Conservation (phyloP, 1,284 basidiomycete genomes). For the Lignosus rhinocerotis region DNA sequence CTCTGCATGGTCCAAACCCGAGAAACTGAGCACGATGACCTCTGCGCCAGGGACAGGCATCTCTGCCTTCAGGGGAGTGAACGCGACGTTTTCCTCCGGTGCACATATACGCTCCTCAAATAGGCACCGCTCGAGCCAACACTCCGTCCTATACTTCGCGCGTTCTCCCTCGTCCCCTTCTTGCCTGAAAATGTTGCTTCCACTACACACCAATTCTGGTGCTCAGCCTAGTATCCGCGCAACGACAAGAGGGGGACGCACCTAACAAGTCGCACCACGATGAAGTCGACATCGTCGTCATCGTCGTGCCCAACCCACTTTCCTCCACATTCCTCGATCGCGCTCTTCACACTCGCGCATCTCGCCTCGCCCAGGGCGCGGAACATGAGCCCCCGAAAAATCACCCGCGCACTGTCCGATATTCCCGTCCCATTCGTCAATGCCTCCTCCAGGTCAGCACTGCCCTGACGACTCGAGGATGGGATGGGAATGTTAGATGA, state of each 20-base stretch:
- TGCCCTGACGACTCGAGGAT: slow-evolving; percentile 14
- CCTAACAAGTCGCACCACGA: slow-evolving; percentile 73
- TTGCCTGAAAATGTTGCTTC: slow-evolving; percentile 57
- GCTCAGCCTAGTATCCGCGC: background rate
- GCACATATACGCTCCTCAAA: slow-evolving; percentile 64
- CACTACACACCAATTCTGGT: slow-evolving; percentile 39
- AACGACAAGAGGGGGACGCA: slow-evolving; percentile 30
- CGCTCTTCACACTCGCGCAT: slow-evolving; percentile 50
- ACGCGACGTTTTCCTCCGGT: slow-evolving; percentile 61
- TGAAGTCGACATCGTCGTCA: slow-evolving; percentile 56
- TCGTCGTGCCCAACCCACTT: slow-evolving; percentile 40
- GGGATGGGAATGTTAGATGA: slow-evolving; percentile 13
- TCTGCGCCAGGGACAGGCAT: slow-evolving; percentile 54
- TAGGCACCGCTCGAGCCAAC: slow-evolving; percentile 79
- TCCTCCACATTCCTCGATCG: slow-evolving; percentile 61
- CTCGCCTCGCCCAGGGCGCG: slow-evolving; percentile 65
- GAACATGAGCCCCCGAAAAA: slow-evolving; percentile 59
- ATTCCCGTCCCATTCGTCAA: background rate
- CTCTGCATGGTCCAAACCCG: slow-evolving; percentile 69
- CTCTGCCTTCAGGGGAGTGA: slow-evolving; percentile 55
- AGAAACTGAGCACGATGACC: slow-evolving; percentile 58
- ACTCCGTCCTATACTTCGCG: slow-evolving; percentile 72
- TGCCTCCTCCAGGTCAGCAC: slow-evolving; percentile 4
- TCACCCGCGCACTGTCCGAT: slow-evolving; percentile 13
- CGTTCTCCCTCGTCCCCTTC: slow-evolving; percentile 48